Conservation (phyloP, 768 basidiomycete species). For the Rhodotorula sphaerocarpa region DNA sequence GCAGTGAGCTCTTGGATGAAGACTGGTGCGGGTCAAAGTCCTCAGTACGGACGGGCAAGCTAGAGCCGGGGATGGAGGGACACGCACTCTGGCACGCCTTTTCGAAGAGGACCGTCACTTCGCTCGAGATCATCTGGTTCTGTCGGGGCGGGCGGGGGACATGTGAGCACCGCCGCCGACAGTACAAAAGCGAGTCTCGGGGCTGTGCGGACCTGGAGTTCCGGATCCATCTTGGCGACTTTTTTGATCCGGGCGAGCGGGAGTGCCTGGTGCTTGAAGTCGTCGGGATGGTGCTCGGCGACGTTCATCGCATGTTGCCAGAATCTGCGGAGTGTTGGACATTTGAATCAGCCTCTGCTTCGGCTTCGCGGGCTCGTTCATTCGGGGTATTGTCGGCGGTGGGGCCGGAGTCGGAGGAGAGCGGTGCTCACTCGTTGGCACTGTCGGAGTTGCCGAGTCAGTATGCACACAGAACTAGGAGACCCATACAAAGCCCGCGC, state of each 20-base stretch:
- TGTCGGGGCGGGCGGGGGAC: not conserved
- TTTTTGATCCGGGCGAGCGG: conserved; percentile 96
- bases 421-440: conserved; percentile 15
- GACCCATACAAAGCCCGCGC: too few species aligned
- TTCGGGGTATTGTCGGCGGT: too few species aligned
- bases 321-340: conserved; percentile 5
- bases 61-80: not conserved
- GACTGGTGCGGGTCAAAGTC: conserved; percentile 52
- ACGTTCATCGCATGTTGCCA: conserved; percentile 34
- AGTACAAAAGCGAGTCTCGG: not conserved
- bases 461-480: not conserved
- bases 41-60: not conserved
- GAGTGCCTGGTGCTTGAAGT: conserved; percentile 58
- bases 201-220: conserved; percentile 66
- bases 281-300: conserved; percentile 36
- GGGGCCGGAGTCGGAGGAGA: too few species aligned
- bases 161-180: not conserved
- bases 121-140: conserved; percentile 89
- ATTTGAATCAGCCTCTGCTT: too few species aligned
- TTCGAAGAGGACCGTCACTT: conserved; percentile 94
- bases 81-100: conserved; percentile 95
- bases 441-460: not conserved
- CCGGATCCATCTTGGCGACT: conserved; percentile 94
- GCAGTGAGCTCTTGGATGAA: conserved; percentile 97
- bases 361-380: too few species aligned